Base-by-base conservation (phyloP, 345 rosid genomes). In the Populus simonii region DNA sequence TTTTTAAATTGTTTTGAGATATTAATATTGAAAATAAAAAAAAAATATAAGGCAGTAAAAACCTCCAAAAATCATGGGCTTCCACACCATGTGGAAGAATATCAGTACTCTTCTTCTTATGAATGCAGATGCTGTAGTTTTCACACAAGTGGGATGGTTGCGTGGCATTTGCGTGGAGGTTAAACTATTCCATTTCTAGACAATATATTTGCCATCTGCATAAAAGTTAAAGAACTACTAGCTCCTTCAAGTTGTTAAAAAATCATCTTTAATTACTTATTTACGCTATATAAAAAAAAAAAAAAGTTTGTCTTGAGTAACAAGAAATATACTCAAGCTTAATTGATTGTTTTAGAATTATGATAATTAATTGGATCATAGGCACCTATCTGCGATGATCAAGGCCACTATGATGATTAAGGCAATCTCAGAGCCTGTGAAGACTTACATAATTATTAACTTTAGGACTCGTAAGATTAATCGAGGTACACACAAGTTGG, bases 401-500 rank as follows among this genome's bases (percentile, higher is more conserved):
- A 31, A 31, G 33, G 3, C 0, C 3, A 31, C 3, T 31, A 25
- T 25, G 25, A 25, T 25, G 25, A 25, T 25, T 25, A 25, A 25
- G 25, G 25, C 25, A 25, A 25, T 1, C 31, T 29, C 2, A 29
- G 31, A 29, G 2, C 31, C 0, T 2, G 0, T 29, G 1, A 29
- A 2, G 2, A 0, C 4, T 33, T 33, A 33, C 0, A 33, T 33
- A 0, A 4, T 33, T 4, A 0, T 4, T 4, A 33, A 4, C 0
- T 33, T 33, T 0, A 33, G 0, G 0, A 0, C 0, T 0, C 4
- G 0, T 33, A 4, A 5, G 0, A 33, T 33, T 33, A 33, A 0
- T 33, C 0, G 0, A 33, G 5, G 0, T 4, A 5, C 0, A 0
- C 0, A 0, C 0, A 33, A 33, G 1, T 33, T 33, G 5, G 0